Evolutionary conservation across 2,329 filamentous ascomycete genomes (phyloP).

Genomic region (Alternaria gaisen): DNA sequence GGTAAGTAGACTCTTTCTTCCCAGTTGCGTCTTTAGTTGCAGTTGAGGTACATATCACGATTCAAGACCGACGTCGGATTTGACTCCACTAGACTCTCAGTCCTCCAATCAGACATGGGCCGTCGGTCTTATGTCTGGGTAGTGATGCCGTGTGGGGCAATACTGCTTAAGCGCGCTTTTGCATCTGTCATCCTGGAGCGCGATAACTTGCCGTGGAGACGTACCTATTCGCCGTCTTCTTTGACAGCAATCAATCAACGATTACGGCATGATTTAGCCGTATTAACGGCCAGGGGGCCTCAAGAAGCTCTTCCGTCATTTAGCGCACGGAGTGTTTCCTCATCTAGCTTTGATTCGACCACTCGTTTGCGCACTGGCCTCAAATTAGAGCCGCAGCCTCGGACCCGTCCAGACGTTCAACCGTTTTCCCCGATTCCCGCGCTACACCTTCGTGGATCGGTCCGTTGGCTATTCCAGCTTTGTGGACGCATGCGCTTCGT

Average conservation of each 20-base stretch:
- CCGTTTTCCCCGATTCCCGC: slow-evolving; percentile 13
- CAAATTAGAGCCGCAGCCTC: slow-evolving; percentile 2
- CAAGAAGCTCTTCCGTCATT: background rate
- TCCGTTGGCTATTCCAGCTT: slow-evolving; percentile 3
- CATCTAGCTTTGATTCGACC: slow-evolving; percentile 5
- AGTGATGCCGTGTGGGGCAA: slow-evolving; percentile 3
- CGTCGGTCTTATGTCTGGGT: background rate
- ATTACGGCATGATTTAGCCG: background rate
- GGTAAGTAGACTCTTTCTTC: background rate
- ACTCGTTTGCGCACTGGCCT: background rate
- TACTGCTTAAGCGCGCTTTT: slow-evolving; percentile 11
- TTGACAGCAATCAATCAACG: background rate
- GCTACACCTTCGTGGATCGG: slow-evolving; percentile 3
- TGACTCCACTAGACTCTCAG: slow-evolving; percentile 1
- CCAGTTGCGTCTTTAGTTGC: slow-evolving; percentile 7
- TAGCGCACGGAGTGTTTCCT: slow-evolving; percentile 4
- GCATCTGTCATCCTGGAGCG: background rate
- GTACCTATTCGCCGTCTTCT: background rate
- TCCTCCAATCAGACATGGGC: slow-evolving; percentile 5
- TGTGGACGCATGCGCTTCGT: slow-evolving; percentile 1
- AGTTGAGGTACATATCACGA: slow-evolving; percentile 10
- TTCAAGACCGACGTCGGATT: slow-evolving; percentile 17
- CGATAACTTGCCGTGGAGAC: slow-evolving; percentile 4
- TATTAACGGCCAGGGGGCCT: background rate
- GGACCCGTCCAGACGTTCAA: slow-evolving; percentile 2